These are phyloP conservation scores for Cryphonectria naterciae DNA, from an alignment of 2,329 filamentous ascomycete genomes.

Conservation along the genomic window DNA sequence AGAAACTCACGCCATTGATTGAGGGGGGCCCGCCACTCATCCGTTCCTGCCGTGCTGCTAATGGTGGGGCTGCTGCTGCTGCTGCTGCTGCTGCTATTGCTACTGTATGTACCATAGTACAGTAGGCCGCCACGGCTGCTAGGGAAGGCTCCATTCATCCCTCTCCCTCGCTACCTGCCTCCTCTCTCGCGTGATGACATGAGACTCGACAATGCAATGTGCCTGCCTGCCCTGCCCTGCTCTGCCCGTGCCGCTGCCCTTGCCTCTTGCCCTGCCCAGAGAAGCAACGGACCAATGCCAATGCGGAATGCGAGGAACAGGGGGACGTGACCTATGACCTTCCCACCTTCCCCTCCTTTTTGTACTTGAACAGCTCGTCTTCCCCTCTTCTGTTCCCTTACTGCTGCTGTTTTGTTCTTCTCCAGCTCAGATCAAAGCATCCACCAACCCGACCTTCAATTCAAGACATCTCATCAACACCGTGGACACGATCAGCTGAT, in stretches of 20 bases:
- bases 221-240: background rate
- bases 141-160: background rate
- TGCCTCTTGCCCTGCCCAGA: background rate
- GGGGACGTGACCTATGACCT: conserved; percentile 15
- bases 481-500: background rate
- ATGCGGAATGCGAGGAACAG: conserved; percentile 4
- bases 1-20: conserved; percentile 25
- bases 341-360: conserved; percentile 28
- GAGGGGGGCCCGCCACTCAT: background rate
- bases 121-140: background rate
- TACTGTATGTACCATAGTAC: background rate
- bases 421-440: conserved; percentile 7
- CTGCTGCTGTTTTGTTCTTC: background rate
- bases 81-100: background rate
- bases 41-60: conserved; percentile 7
- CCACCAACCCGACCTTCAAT: background rate
- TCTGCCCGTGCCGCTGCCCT: background rate
- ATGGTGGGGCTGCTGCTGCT: background rate
- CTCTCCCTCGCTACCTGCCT: background rate
- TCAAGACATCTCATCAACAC: background rate
- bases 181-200: conserved; percentile 15
- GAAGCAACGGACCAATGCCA: conserved; percentile 11
- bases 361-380: conserved; percentile 16
- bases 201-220: background rate
- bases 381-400: conserved; percentile 26